Evolutionary conservation across 2,329 filamentous ascomycete species (phyloP).

Genomic region (Trichophyton simii): DNA sequence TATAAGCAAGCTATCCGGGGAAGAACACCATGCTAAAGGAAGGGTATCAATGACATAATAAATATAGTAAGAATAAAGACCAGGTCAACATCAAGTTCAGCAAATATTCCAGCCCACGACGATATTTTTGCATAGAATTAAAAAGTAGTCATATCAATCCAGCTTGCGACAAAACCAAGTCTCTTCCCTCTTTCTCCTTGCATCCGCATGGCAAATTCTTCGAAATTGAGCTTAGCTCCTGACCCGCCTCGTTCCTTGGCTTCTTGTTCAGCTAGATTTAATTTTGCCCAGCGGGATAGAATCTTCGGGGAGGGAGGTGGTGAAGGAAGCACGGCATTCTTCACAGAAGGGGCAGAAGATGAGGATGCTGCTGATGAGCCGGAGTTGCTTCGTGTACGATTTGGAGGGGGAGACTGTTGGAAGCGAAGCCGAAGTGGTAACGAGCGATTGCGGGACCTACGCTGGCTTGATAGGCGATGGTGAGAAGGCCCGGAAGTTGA

Average conservation of each 20-base stretch:
- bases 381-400: slow-evolving; percentile 23
- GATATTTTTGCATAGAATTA: slow-evolving; percentile 19
- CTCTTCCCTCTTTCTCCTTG: slow-evolving; percentile 53
- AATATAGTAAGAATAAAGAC: not conserved
- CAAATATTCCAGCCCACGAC: not conserved
- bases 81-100: not conserved
- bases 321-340: slow-evolving; percentile 21
- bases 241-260: slow-evolving; percentile 62
- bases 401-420: slow-evolving; percentile 24
- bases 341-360: slow-evolving; percentile 24
- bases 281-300: slow-evolving; percentile 35
- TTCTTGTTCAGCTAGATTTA: slow-evolving; percentile 56
- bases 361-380: slow-evolving; percentile 27
- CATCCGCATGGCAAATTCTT: slow-evolving; percentile 69
- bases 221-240: slow-evolving; percentile 57
- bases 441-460: slow-evolving; percentile 13
- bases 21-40: not conserved
- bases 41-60: slow-evolving; percentile 2
- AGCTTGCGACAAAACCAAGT: slow-evolving; percentile 71
- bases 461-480: slow-evolving; percentile 17
- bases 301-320: slow-evolving; percentile 22
- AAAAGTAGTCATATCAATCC: slow-evolving; percentile 67
- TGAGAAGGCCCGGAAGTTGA: slow-evolving; percentile 20
- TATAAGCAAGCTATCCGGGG: not conserved
- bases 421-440: slow-evolving; percentile 28